Conservation (phyloP, 768 basidiomycete genomes). For the Daedaleopsis nitida region DNA sequence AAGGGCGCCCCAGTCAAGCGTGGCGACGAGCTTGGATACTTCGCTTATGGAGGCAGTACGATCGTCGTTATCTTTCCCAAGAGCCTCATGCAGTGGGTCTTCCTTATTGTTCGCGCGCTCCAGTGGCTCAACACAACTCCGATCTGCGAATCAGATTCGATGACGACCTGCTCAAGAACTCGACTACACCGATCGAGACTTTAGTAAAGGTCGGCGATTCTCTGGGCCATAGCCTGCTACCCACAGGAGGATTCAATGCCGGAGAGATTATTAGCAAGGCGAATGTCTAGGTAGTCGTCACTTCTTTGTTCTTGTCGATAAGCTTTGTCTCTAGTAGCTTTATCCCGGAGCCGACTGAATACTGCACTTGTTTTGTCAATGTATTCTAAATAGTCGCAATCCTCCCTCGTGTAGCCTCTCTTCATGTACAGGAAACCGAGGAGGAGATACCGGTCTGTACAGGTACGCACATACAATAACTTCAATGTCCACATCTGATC, state of each 20-base stretch:
- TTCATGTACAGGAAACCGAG: no score
- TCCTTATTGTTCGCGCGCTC: background rate
- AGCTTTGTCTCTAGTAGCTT: no score
- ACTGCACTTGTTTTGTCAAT: no score
- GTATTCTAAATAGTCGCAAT: no score
- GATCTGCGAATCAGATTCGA: slow-evolving; percentile 46
- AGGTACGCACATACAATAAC: no score
- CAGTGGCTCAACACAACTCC: background rate
- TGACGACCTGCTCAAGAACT: slow-evolving; percentile 59
- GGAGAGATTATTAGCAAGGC: background rate
- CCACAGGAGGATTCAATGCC: background rate
- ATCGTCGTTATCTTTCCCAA: slow-evolving; percentile 60
- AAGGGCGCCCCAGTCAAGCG: slow-evolving; percentile 54
- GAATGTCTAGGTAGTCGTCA: no score
- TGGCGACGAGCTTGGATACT: slow-evolving; percentile 69
- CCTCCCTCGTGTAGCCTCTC: no score
- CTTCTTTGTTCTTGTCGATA: no score
- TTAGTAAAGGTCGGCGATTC: slow-evolving; percentile 53
- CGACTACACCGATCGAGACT: slow-evolving; percentile 60
- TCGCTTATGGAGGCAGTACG: slow-evolving; percentile 81
- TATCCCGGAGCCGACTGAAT: no score
- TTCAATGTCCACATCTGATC: no score
- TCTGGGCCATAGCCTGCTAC: slow-evolving; percentile 3
- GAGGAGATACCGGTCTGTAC: no score
- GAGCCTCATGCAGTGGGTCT: slow-evolving; percentile 45